A percentile compares a stretch with the other conserved stretches of the same genome.
Evolutionary conservation across 352 stramenopile species (phyloP).

Genomic region (Phytopythium cucurbitacearum): DNA sequence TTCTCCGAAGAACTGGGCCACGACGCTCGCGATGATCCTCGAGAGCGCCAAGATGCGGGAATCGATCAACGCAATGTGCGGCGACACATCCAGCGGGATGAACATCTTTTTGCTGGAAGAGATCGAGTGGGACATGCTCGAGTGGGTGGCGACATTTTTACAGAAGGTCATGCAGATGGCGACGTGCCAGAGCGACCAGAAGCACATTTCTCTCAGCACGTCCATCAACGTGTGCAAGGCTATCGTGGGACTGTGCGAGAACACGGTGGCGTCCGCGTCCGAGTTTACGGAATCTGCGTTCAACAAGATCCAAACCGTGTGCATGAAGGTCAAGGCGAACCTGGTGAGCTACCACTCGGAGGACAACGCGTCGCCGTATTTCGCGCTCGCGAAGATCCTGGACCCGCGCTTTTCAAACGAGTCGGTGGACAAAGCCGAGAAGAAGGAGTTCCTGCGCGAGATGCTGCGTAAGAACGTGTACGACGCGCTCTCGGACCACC

Average conservation of each 20-base stretch:
- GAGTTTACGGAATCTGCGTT: constrained; percentile 48
- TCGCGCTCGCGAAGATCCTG: constrained; percentile 70
- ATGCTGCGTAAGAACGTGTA: constrained; percentile 75
- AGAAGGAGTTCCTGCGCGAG: constrained; percentile 72
- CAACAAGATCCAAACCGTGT: constrained; percentile 70
- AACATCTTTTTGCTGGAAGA: constrained; percentile 74
- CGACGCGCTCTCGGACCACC: constrained; percentile 48
- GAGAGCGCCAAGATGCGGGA: constrained; percentile 75
- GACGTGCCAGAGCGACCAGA: constrained; percentile 72
- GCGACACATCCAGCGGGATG: constrained; percentile 61
- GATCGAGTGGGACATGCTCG: constrained; percentile 74
- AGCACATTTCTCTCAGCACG: constrained; percentile 76
- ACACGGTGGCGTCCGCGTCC: constrained; percentile 49
- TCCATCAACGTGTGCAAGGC: constrained; percentile 80
- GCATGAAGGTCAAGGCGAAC: constrained; percentile 68
- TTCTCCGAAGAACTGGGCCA: constrained; percentile 64
- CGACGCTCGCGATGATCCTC: constrained; percentile 72
- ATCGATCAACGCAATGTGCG: constrained; percentile 65
- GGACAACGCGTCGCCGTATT: constrained; percentile 55
- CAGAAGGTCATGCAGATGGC: constrained; percentile 78
- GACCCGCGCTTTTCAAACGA: constrained; percentile 80
- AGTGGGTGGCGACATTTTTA: constrained; percentile 68
- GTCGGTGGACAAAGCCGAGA: constrained; percentile 65
- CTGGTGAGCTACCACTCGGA: constrained; percentile 68
- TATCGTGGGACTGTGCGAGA: constrained; percentile 73